Percentiles rank a stretch among this genome's conserved stretches.
Conservation (phyloP, 495 filamentous ascomycete species). For the Neurospora sp. region DNA sequence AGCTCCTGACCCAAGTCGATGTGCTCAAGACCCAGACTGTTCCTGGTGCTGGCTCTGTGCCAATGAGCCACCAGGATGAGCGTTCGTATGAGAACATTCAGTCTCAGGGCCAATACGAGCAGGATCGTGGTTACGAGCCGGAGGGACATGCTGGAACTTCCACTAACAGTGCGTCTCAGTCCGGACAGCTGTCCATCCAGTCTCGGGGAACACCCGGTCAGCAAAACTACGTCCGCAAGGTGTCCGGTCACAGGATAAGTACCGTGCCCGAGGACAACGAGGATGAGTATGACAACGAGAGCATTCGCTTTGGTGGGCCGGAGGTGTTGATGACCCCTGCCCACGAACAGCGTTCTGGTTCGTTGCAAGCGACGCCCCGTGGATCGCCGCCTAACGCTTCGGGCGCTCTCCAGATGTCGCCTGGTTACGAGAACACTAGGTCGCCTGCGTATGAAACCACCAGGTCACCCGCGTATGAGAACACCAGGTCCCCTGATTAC, state of each 20-base stretch:
- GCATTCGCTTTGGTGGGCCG: constrained; percentile 33
- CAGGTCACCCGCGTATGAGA: constrained; percentile 32
- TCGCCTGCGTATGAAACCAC: background rate
- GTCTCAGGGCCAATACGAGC: constrained; percentile 42
- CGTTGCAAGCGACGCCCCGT: constrained; percentile 42
- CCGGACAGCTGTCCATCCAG: constrained; percentile 63
- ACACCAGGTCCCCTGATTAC: constrained; percentile 32
- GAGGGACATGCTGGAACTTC: constrained; percentile 70
- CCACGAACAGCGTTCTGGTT: constrained; percentile 45
- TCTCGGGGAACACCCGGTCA: constrained; percentile 51
- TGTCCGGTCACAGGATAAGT: constrained; percentile 70
- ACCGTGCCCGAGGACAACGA: constrained; percentile 77
- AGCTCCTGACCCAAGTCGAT: constrained; percentile 85
- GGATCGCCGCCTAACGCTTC: constrained; percentile 59
- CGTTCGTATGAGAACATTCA: constrained; percentile 46
- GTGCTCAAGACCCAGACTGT: constrained; percentile 60
- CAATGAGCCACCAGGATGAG: constrained; percentile 26
- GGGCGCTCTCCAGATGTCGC: constrained; percentile 22
- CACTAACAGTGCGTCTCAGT: constrained; percentile 59
- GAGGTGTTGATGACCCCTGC: constrained; percentile 38
- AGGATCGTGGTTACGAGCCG: constrained; percentile 67
- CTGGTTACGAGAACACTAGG: constrained; percentile 32
- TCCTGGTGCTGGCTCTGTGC: constrained; percentile 17
- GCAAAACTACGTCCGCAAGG: constrained; percentile 52
- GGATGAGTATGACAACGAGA: constrained; percentile 48